Evolutionary conservation across 2,329 filamentous ascomycete species (phyloP).

Genomic region (Aspergillus texensis): DNA sequence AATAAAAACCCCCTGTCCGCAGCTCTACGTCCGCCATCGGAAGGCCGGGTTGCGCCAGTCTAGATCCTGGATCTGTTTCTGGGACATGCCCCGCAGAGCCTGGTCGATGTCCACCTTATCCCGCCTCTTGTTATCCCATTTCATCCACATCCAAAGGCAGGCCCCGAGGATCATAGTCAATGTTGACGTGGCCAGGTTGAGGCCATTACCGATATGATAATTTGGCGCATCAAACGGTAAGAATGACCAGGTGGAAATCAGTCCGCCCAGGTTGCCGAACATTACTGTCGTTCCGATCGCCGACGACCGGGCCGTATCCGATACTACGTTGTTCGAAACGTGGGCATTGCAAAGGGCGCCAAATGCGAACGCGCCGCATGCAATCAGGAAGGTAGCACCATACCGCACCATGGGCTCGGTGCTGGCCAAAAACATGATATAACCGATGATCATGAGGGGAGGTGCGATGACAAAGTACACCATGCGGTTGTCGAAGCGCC

Average conservation of each 20-base stretch:
- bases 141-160: constrained; percentile 62
- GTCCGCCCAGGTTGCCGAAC: constrained; percentile 70
- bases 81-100: constrained; percentile 58
- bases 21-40: constrained; percentile 14
- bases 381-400: constrained; percentile 70
- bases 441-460: constrained; percentile 68
- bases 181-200: constrained; percentile 67
- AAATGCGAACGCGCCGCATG: constrained; percentile 64
- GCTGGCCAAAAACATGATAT: constrained; percentile 69
- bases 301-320: constrained; percentile 68
- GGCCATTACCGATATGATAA: constrained; percentile 70
- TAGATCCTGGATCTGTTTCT: constrained; percentile 60
- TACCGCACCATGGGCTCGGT: constrained; percentile 60
- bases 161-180: constrained; percentile 57
- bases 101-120: constrained; percentile 57
- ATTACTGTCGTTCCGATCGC: constrained; percentile 71
- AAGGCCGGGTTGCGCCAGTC: constrained; percentile 66
- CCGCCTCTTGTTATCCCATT: constrained; percentile 62
- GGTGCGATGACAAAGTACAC: constrained; percentile 64
- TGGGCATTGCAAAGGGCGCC: constrained; percentile 69
- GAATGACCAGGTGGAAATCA: constrained; percentile 69
- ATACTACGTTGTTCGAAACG: constrained; percentile 70
- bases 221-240: constrained; percentile 65
- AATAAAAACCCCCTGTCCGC: not conserved
- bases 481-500: constrained; percentile 61